Base-by-base conservation (phyloP, 2,329 filamentous ascomycete species). In the Scedosporium boydii region DNA sequence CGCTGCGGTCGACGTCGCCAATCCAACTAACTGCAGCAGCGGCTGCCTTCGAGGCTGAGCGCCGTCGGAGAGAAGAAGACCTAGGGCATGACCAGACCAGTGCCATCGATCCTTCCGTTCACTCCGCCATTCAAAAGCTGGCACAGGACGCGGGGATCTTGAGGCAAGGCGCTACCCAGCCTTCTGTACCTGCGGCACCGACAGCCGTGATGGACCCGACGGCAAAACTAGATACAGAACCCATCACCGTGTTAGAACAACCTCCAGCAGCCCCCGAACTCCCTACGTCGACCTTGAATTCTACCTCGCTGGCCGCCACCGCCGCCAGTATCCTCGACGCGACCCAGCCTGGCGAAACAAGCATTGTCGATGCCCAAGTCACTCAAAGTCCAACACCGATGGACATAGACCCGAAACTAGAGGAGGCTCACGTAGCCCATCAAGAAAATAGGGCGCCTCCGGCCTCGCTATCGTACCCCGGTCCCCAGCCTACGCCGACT, bases 401-500 rank as follows among this genome's bases (percentile, higher is more conserved):
- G 80, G 82, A 85, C 12, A 72, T 84, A 58, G 82, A 84, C 66
- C 66, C 71, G 67, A 64, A 72, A 16, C 56, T 59, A 21, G 63
- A 59, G 14, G 63, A 61, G 26, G 58, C 58, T 18, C 74, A 75
- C 60, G 75, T 79, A 56, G 77, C 76, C 53, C 76, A 75, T 27
- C 81, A 81, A 70, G 81, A 82, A 60, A 80, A 83, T 62, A 80
- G 81, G 63, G 70, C 75, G 1, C 75, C 76, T n/a, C 74, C 76
- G n/a, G 73, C 72, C 16, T 83, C 82, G 1, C 68, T 85, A 61
- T 82, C 82, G 2, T 85, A 85, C 65, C 82, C 82, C 1, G 81
- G 81, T 2, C 77, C 80, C 42, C 71, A 83, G 21, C 76, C 80
- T 56, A 72, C 76, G 2, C 73, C 72, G 29, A 69, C 70, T 10